Evolutionary conservation across 805 yeast genomes (phyloP), one percentile per base, ranked within the genome.

Genomic region (Kodamaea lidongshanica): DNA sequence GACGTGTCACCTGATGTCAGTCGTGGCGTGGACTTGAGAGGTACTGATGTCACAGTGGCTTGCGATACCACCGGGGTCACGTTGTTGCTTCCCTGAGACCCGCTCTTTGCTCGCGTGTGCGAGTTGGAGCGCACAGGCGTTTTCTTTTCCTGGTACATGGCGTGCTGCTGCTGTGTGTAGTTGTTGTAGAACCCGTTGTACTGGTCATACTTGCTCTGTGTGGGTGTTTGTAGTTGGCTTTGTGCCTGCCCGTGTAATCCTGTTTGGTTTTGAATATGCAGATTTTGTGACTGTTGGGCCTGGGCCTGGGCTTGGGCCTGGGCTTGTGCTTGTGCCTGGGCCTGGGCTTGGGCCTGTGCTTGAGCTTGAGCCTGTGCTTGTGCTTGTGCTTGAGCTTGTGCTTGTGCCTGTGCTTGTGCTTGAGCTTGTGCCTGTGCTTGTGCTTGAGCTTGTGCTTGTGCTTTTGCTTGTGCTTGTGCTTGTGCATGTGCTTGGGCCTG

Each of bases 401-500:
- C 12, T 12, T 26, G 29, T 4, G 29, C 15, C 21, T n/a, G 29
- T 11, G 22, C 23, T 5, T n/a, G 15, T 3, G 22, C 7, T 12
- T 20, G 21, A 7, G 22, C 23, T 16, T 25, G 10, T 8, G 14
- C 21, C 12, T 12, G 7, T 20, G 23, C 23, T 11, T 11, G n/a
- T 20, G 23, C 12, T 20, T 12, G 26, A 27, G 12, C 25, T 12
- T 14, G 5, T 12, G 23, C 19, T 13, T 23, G 19, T 14, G 16
- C 34, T 25, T 24, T 13, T n/a, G n/a, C n/a, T 13, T 10, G 15
- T 30, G 33, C 16, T 15, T 30, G 29, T 7, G 11, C 21, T 32
- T 26, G 34, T 33, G 13, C 20, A 32, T 19, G 33, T 30, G 9
- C 31, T 22, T 31, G 38, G 26, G 19, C 34, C 19, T 23, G 34